Evolutionary conservation across 352 stramenopile species (phyloP).

Genomic region (Phytophthora sp.): DNA sequence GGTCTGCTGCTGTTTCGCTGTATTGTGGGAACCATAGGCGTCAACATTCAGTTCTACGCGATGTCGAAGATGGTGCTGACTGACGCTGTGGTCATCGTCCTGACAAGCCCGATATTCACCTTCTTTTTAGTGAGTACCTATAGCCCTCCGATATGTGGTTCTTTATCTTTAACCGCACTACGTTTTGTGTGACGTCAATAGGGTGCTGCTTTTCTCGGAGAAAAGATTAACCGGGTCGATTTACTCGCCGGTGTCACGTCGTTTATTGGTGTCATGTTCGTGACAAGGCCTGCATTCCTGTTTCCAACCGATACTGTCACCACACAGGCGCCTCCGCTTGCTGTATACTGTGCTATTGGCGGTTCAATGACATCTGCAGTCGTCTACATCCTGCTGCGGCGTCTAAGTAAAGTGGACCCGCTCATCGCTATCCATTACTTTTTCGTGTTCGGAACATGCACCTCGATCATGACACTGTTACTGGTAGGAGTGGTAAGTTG

Average conservation of each 20-base stretch:
- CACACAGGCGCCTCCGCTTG: constrained; percentile 22
- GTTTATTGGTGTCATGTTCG: constrained; percentile 62
- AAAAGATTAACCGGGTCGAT: constrained; percentile 54
- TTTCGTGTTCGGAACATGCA: constrained; percentile 40
- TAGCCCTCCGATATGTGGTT: no score
- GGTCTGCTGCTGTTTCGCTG: constrained; percentile 56
- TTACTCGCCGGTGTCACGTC: constrained; percentile 50
- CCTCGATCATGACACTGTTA: constrained; percentile 39
- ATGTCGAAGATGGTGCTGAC: constrained; percentile 79
- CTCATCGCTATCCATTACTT: constrained; percentile 56
- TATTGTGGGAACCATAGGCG: constrained; percentile 55
- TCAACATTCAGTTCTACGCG: constrained; percentile 65
- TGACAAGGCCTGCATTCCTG: constrained; percentile 56
- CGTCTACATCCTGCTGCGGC: constrained; percentile 48
- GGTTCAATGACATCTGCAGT: constrained; percentile 41
- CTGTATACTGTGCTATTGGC: constrained; percentile 44
- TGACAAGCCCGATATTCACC: constrained; percentile 55
- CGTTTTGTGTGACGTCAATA: no score
- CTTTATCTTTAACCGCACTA: no score
- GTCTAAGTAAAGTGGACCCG: constrained; percentile 40
- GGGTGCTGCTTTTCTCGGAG: constrained; percentile 41
- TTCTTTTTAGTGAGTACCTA: constrained; percentile 58
- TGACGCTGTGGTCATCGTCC: constrained; percentile 64
- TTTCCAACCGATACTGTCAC: constrained; percentile 40
- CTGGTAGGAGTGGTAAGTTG: constrained; percentile 36